These are phyloP conservation scores for Austroboletus eburneus DNA, from an alignment of 768 basidiomycete species.

Conservation along the genomic window DNA sequence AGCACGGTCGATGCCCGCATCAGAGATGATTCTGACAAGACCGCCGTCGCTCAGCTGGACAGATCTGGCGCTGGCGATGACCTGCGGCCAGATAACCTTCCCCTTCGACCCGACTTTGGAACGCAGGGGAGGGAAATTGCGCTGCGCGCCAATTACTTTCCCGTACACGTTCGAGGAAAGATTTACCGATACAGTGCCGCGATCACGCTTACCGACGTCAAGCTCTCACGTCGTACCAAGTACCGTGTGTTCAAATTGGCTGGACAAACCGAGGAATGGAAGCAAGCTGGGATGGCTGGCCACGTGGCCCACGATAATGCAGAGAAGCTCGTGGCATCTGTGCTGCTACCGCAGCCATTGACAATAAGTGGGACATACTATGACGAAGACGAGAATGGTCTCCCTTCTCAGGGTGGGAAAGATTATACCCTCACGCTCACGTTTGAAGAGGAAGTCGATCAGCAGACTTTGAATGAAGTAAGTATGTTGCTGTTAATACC, in stretches of 20 bases:
- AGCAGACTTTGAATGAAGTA: not conserved
- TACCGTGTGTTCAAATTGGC: constrained; percentile 44
- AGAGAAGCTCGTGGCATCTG: constrained; percentile 39
- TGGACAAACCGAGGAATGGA: constrained; percentile 37
- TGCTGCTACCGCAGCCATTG: constrained; percentile 38
- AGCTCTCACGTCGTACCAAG: constrained; percentile 33
- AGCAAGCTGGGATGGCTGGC: constrained; percentile 30
- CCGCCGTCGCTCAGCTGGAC: constrained; percentile 31
- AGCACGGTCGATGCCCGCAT: constrained; percentile 54
- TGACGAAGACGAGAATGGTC: constrained; percentile 34
- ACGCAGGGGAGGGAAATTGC: constrained; percentile 35
- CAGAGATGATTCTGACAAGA: constrained; percentile 37
- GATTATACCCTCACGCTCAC: constrained; percentile 40
- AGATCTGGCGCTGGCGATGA: constrained; percentile 14
- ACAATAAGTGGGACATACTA: constrained; percentile 34
- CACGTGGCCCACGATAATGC: constrained; percentile 45
- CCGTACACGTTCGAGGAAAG: constrained; percentile 36
- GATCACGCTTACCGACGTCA: constrained; percentile 22
- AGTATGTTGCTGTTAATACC: constrained; percentile 6
- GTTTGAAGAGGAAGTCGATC: constrained; percentile 37
- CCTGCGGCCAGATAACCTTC: constrained; percentile 24
- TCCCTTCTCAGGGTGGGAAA: constrained; percentile 19
- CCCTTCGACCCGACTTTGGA: constrained; percentile 45
- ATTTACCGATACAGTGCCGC: constrained; percentile 39
- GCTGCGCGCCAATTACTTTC: constrained; percentile 49